Conservation (phyloP, 2,329 filamentous ascomycete genomes). For the Emmonsiellopsis sp. region DNA sequence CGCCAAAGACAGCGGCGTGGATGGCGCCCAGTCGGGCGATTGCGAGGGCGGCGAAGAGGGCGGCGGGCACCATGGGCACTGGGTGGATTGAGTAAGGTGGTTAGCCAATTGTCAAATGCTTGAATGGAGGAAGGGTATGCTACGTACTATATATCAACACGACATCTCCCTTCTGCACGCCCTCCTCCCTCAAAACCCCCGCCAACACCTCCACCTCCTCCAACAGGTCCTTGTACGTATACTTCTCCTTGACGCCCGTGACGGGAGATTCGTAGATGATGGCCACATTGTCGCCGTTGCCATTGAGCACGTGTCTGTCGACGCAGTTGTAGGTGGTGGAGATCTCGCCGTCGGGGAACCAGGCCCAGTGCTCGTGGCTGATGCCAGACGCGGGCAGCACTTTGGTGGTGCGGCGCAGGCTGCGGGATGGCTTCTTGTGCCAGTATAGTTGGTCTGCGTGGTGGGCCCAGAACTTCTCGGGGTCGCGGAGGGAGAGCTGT, state of each 20-base stretch:
- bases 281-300: slow-evolving; percentile 64
- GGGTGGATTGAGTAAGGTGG: slow-evolving; percentile 3
- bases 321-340: slow-evolving; percentile 89
- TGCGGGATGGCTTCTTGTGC: slow-evolving; percentile 63
- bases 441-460: slow-evolving; percentile 71
- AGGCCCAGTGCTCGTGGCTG: slow-evolving; percentile 71
- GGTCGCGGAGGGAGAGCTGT: slow-evolving; percentile 53
- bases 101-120: slow-evolving; percentile 3
- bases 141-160: slow-evolving; percentile 77
- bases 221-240: slow-evolving; percentile 67
- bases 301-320: slow-evolving; percentile 74
- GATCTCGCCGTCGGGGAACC: slow-evolving; percentile 84
- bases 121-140: not conserved
- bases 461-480: slow-evolving; percentile 63
- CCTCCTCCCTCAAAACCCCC: slow-evolving; percentile 71
- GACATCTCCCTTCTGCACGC: slow-evolving; percentile 73
- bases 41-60: slow-evolving; percentile 78
- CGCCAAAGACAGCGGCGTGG: slow-evolving; percentile 87
- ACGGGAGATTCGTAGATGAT: slow-evolving; percentile 87
- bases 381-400: slow-evolving; percentile 49
- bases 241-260: slow-evolving; percentile 59
- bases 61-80: slow-evolving; percentile 94
- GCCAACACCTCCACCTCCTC: slow-evolving; percentile 74
- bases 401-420: slow-evolving; percentile 54
- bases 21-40: slow-evolving; percentile 74